These are phyloP conservation scores for Conticribra weissflogii DNA, from an alignment of 108 stramenopile species.

Conservation along the genomic window DNA sequence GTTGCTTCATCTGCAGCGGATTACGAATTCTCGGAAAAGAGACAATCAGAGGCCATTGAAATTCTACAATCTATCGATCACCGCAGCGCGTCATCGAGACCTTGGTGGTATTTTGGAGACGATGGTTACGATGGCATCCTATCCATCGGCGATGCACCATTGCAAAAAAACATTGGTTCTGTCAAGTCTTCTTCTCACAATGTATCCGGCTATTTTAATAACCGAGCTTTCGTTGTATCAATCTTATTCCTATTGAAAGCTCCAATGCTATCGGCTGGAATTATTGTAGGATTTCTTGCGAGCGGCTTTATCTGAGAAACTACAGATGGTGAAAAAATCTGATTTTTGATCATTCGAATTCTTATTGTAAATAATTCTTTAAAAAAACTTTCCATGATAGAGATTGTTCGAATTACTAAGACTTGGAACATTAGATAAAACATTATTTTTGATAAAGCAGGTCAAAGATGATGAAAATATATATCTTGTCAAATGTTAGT, in stretches of 20 bases:
- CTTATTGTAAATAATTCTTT: no score
- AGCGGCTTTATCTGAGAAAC: conserved; percentile 2
- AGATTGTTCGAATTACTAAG: no score
- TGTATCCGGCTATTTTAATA: conserved; percentile 6
- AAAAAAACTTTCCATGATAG: no score
- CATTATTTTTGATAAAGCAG: no score
- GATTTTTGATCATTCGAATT: no score
- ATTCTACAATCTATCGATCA: conserved; percentile 14
- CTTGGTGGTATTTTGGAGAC: conserved; percentile 25
- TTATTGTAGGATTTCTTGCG: conserved; percentile 18
- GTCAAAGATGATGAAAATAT: no score
- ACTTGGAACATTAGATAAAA: no score
- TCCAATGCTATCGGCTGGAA: conserved; percentile 25
- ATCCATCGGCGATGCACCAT: not conserved
- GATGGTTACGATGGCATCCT: not conserved
- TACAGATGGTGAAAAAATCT: no score
- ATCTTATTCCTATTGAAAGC: conserved; percentile 15
- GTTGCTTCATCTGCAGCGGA: conserved; percentile 34
- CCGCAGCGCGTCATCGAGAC: not conserved
- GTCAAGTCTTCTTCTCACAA: not conserved
- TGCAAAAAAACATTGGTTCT: not conserved
- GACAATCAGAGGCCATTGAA: not conserved
- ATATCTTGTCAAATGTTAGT: no score
- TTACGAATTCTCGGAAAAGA: not conserved
- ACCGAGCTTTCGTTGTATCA: conserved; percentile 2